These are phyloP conservation scores for Teratosphaeria zuluensis DNA, from an alignment of 2,329 filamentous ascomycete genomes.

Conservation along the genomic window DNA sequence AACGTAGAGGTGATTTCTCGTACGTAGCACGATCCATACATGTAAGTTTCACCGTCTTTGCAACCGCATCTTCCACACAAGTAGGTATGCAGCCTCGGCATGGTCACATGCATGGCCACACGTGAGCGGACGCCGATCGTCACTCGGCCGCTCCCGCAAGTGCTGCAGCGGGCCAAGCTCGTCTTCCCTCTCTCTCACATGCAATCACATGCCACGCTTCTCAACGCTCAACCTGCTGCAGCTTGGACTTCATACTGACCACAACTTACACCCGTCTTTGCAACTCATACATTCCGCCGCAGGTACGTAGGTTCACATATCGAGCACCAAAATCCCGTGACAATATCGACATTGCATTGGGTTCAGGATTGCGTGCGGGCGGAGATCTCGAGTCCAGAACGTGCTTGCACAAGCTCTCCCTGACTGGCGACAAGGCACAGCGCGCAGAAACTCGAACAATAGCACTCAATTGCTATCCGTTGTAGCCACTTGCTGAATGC, in stretches of 20 bases:
- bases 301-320: neutral
- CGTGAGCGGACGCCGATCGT: neutral
- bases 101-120: neutral
- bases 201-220: neutral
- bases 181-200: neutral
- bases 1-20: neutral
- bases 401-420: neutral
- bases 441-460: neutral
- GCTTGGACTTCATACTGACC: neutral
- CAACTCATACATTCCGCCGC: neutral
- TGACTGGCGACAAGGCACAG: neutral
- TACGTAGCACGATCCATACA: neutral
- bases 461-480: neutral
- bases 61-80: neutral
- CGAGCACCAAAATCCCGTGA: neutral
- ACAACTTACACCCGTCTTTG: neutral
- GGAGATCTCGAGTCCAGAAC: neutral
- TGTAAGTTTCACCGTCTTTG: neutral
- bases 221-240: neutral
- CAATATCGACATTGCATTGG: neutral
- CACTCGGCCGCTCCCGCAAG: neutral
- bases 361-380: neutral
- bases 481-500: neutral
- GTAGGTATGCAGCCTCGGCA: neutral
- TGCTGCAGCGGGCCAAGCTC: neutral